These are phyloP conservation scores for Flaveria linearis DNA, from an alignment of 129 eudicot species.

Conservation along the genomic window DNA sequence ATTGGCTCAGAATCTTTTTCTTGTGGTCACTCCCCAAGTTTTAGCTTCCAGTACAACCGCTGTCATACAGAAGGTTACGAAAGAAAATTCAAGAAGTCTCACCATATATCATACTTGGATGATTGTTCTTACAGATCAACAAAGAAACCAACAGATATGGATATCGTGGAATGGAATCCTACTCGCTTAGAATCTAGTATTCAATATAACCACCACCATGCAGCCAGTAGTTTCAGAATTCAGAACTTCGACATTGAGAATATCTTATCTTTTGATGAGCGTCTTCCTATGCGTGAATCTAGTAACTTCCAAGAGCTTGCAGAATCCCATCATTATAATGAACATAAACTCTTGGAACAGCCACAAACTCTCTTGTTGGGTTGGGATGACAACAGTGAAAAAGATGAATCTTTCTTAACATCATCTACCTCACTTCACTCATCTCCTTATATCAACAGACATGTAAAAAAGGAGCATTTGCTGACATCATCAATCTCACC, in stretches of 20 bases:
- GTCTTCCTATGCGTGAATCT: conserved; percentile 31
- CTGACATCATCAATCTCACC: conserved; percentile 32
- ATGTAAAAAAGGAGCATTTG: conserved; percentile 28
- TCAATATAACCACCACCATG: conserved; percentile 12
- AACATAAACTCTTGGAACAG: conserved; percentile 35
- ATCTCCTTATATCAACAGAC: conserved; percentile 32
- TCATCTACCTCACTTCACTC: conserved; percentile 33
- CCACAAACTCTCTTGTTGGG: conserved; percentile 46
- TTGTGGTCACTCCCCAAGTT: conserved; percentile 25
- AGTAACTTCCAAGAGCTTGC: conserved; percentile 11
- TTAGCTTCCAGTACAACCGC: conserved; percentile 20
- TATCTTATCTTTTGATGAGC: conserved; percentile 29
- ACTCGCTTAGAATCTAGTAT: conserved; percentile 21
- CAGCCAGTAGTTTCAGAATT: conserved; percentile 18
- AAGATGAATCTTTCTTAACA: conserved; percentile 28
- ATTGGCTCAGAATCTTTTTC: conserved; percentile 22
- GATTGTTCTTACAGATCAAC: conserved; percentile 27
- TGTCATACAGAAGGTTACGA: conserved; percentile 22
- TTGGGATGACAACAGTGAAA: conserved; percentile 44
- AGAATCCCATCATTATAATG: conserved; percentile 29
- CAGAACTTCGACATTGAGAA: conserved; percentile 28
- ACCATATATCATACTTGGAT: conserved; percentile 20
- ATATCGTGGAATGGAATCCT: conserved; percentile 42
- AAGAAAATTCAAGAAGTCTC: not conserved
- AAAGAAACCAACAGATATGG: conserved; percentile 35